Conservation (phyloP, 305 asterid species). For the Solanum hybrid region DNA sequence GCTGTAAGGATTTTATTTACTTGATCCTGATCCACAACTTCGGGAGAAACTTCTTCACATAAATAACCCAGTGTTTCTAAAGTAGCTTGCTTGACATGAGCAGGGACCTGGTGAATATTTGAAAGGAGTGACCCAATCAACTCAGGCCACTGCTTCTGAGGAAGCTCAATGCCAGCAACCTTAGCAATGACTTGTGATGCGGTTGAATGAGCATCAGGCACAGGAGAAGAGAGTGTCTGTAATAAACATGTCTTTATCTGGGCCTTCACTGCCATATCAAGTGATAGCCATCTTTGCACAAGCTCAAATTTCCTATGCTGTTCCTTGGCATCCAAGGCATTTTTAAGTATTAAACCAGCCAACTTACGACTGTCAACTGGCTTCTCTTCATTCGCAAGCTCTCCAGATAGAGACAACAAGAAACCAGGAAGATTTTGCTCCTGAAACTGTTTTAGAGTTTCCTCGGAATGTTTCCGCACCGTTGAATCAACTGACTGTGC, state of each 20-base stretch:
- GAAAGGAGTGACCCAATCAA: constrained; percentile 68
- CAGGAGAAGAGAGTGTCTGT: constrained; percentile 72
- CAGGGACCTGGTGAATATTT: constrained; percentile 71
- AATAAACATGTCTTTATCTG: constrained; percentile 74
- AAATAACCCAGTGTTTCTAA: constrained; percentile 82
- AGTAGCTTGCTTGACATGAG: constrained; percentile 85
- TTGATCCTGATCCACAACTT: constrained; percentile 73
- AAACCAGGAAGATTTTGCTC: constrained; percentile 85
- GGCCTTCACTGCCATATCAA: constrained; percentile 57
- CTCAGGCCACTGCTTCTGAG: constrained; percentile 97
- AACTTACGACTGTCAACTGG: constrained; percentile 85
- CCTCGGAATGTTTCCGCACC: constrained; percentile 77
- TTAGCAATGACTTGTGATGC: constrained; percentile 92
- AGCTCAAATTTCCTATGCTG: constrained; percentile 72
- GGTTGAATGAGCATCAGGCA: constrained; percentile 73
- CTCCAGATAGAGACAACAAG: constrained; percentile 68
- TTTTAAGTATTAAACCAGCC: constrained; percentile 80
- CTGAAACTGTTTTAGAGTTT: constrained; percentile 66
- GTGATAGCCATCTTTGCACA: constrained; percentile 76
- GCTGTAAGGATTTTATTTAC: constrained; percentile 86
- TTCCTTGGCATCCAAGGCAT: constrained; percentile 93
- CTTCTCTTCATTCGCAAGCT: constrained; percentile 76
- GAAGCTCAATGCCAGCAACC: constrained; percentile 86
- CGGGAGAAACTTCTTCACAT: constrained; percentile 89
- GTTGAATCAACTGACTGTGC: constrained; percentile 83